Evolutionary conservation across 129 eudicot genomes (phyloP).

Genomic region (Scalesia atractyloides): DNA sequence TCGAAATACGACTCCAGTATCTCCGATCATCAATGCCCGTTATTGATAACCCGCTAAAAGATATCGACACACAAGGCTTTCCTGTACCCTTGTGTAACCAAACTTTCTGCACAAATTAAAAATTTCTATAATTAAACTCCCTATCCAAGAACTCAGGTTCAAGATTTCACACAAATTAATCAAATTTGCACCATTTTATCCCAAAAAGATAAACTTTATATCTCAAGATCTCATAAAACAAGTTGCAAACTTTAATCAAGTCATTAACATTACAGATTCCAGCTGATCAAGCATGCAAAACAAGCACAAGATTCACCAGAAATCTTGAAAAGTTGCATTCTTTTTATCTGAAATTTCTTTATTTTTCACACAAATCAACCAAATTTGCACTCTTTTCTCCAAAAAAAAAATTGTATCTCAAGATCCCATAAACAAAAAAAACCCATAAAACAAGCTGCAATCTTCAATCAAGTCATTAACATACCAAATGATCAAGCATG

Average conservation of each 20-base stretch:
- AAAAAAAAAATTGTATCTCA: neutral
- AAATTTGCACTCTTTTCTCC: constrained; percentile 6
- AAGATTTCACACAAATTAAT: constrained; percentile 3
- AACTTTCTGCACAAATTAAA: constrained; percentile 60
- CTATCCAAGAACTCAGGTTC: neutral
- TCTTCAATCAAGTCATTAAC: constrained; percentile 15
- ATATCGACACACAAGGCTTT: constrained; percentile 62
- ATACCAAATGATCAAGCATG: neutral
- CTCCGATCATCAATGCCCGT: constrained; percentile 89
- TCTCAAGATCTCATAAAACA: constrained; percentile 13
- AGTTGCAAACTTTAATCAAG: neutral
- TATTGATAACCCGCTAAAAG: constrained; percentile 70
- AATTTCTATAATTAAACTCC: constrained; percentile 28
- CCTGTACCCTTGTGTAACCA: constrained; percentile 83
- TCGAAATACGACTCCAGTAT: constrained; percentile 76
- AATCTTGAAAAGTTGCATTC: neutral
- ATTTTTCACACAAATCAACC: neutral
- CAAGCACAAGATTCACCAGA: neutral
- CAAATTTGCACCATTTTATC: neutral
- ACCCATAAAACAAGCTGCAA: constrained; percentile 2
- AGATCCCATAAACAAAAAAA: constrained; percentile 9
- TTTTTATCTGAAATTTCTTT: neutral
- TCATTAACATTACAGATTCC: neutral
- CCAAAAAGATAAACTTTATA: neutral
- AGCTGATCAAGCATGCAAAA: neutral